These are phyloP conservation scores for Capsicum chinense DNA, from an alignment of 257 asterid genomes.

Conservation along the genomic window DNA sequence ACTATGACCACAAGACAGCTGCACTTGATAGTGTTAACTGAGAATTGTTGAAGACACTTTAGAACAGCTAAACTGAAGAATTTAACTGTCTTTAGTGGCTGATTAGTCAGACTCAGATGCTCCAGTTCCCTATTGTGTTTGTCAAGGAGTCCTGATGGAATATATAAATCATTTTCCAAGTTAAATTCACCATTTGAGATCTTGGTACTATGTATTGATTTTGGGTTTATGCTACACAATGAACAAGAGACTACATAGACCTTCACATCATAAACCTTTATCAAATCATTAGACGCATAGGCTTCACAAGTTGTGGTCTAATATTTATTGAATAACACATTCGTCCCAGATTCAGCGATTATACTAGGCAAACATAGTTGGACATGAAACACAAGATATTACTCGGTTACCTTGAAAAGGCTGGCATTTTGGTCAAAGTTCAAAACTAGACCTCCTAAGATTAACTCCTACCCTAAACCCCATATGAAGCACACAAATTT, in stretches of 20 bases:
- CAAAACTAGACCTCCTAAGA: not conserved
- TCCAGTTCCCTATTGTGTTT: conserved; percentile 66
- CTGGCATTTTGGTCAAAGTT: not conserved
- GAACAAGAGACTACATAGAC: not conserved
- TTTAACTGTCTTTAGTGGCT: conserved; percentile 66
- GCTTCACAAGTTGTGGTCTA: not conserved
- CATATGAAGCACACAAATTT: not conserved
- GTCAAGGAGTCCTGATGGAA: conserved; percentile 53
- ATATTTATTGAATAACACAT: not conserved
- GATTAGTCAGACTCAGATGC: conserved; percentile 56
- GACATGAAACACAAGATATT: not conserved
- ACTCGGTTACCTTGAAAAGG: not conserved
- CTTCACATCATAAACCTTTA: conserved; percentile 7
- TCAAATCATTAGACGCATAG: not conserved
- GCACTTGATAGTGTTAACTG: conserved; percentile 51
- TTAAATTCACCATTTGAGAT: not conserved
- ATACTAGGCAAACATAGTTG: not conserved
- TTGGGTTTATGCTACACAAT: not conserved
- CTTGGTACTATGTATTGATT: not conserved
- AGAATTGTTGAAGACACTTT: conserved; percentile 50
- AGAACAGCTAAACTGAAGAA: conserved; percentile 54
- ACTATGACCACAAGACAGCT: conserved; percentile 54
- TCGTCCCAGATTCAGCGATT: not conserved
- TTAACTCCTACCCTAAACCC: not conserved
- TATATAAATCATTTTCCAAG: conserved; percentile 9